These are phyloP conservation scores for Rutstroemia sydowiana DNA, from an alignment of 2,329 filamentous ascomycete genomes.

Conservation along the genomic window DNA sequence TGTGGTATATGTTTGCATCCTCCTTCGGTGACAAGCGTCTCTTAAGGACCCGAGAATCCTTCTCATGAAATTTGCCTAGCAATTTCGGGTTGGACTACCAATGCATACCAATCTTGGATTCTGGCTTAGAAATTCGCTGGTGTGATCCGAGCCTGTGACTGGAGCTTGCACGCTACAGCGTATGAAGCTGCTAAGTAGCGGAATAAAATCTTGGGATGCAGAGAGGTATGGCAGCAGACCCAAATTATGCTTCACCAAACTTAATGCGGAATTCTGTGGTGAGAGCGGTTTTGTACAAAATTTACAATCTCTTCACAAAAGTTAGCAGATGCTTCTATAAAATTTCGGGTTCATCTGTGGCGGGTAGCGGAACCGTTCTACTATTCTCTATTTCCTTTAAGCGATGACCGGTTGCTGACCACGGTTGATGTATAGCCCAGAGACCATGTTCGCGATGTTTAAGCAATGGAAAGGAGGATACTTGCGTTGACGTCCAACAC, in stretches of 20 bases:
- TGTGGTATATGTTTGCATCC: neutral
- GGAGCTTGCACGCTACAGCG: neutral
- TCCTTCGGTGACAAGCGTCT: neutral
- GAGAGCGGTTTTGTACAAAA: too few species aligned
- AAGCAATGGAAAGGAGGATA: constrained; percentile 71
- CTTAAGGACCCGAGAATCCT: neutral
- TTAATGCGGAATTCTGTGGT: too few species aligned
- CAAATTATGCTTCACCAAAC: neutral
- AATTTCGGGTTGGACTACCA: neutral
- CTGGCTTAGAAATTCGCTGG: neutral
- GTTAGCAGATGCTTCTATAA: neutral
- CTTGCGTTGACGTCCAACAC: constrained; percentile 76
- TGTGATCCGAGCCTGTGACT: neutral
- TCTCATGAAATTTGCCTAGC: neutral
- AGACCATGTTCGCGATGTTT: constrained; percentile 72
- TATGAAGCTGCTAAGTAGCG: neutral
- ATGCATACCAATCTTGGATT: neutral
- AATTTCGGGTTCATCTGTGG: neutral
- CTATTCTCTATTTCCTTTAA: neutral
- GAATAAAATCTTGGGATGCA: neutral
- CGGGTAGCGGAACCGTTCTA: neutral
- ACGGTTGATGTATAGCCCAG: constrained; percentile 46
- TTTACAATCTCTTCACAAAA: neutral
- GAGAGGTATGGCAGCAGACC: neutral
- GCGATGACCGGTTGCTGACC: constrained; percentile 15